Percentiles rank a stretch among this genome's conserved stretches.
Evolutionary conservation across 805 yeast species (phyloP).

Genomic region (Metschnikowia rubicola): DNA sequence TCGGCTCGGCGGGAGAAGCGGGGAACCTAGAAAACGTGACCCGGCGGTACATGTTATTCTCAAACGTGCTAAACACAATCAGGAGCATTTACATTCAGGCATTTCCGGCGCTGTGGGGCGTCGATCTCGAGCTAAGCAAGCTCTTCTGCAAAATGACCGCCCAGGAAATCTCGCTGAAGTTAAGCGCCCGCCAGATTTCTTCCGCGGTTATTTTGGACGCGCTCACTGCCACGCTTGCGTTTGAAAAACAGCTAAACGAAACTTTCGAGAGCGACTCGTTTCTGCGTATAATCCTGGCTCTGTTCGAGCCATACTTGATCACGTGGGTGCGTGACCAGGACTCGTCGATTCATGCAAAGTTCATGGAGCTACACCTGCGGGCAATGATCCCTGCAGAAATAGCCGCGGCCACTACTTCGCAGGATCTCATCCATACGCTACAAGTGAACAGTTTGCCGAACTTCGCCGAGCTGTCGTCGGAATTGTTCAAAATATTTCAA

Average conservation of each 20-base stretch:
- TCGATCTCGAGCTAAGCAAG: constrained; percentile 56
- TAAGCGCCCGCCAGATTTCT: constrained; percentile 44
- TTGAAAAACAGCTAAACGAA: constrained; percentile 71
- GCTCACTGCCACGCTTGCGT: constrained; percentile 74
- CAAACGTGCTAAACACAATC: constrained; percentile 60
- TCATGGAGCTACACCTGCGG: constrained; percentile 60
- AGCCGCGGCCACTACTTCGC: not conserved
- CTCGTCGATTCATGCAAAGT: constrained; percentile 52
- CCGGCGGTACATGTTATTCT: constrained; percentile 78
- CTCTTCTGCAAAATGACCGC: constrained; percentile 67
- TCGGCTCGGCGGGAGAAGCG: constrained; percentile 83
- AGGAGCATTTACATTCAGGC: constrained; percentile 47
- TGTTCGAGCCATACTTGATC: constrained; percentile 81
- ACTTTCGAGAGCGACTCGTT: constrained; percentile 50
- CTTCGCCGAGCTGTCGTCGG: constrained; percentile 84
- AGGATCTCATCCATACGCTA: constrained; percentile 30
- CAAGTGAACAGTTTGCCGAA: constrained; percentile 51
- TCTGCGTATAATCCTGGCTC: constrained; percentile 49
- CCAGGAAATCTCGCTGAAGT: constrained; percentile 57
- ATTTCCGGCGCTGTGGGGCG: constrained; percentile 74
- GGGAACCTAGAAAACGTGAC: constrained; percentile 86
- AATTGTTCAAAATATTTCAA: constrained; percentile 75
- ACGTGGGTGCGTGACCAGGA: constrained; percentile 90
- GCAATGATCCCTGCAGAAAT: constrained; percentile 47
- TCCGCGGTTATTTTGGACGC: constrained; percentile 67